Base-by-base conservation (phyloP, 2,329 filamentous ascomycete species). In the Apiospora kogelbergensis region DNA sequence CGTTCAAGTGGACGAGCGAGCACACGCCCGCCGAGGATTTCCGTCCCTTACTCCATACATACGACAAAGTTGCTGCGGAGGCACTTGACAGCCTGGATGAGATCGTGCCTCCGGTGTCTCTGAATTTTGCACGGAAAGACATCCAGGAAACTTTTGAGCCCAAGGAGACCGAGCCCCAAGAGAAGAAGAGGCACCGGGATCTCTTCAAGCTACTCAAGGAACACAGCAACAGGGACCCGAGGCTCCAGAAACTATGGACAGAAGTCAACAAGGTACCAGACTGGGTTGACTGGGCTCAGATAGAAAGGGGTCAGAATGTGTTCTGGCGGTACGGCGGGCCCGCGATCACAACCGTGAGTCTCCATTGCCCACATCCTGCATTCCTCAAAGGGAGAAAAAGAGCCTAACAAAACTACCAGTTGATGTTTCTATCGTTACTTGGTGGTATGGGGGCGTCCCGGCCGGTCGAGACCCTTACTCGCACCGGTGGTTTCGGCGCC, bases 261-360 rank as follows among this genome's bases (percentile, higher is more conserved):
- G 84, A 94, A 75, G 83, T 92, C 68, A 90, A 89, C 69, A 89
- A 85, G 0, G 80, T 93, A 4, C 93, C 92, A 0, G 83, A 86
- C 0, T 95, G 92, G 91, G 92, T 95, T 2, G 89, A 94, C 76
- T 95, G 91, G 92, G 86, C 86, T 1, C 91, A 94, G 76, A 90
- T 95, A 68, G 83, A 85, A 70, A 84, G 92, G 74, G 93, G 92
- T 0, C 92, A 95, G 76, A 88, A 92, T 73, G 87, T 94, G 0
- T 93, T 94, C 75, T 94, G 93, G 78, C 88, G 92, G 44, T 95
- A 94, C 78, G 91, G 88, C 22, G 89, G 88, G 0, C 88, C 91
- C 0, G 86, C 87, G 26, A 79, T 94, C 24, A 91, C 89, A 9
- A 89, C 82, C 11, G 84, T 84, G 75, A 74, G 80, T 73, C 22